These are phyloP conservation scores for Carex parvula DNA, from an alignment of 176 grass and related monocot genomes.

Conservation along the genomic window DNA sequence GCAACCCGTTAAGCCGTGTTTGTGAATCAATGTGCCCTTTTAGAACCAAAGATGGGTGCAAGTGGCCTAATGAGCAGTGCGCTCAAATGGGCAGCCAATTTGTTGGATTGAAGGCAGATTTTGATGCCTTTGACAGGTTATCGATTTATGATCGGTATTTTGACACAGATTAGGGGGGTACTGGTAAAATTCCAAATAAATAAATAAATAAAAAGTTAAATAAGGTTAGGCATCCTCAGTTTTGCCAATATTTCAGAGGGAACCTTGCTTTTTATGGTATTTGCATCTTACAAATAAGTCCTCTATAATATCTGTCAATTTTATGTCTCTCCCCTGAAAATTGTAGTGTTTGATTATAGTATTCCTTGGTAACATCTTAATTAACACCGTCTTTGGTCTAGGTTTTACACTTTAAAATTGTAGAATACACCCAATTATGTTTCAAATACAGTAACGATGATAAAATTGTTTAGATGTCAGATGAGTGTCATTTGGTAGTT, in stretches of 20 bases:
- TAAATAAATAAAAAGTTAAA: not conserved
- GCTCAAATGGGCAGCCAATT: constrained; percentile 90
- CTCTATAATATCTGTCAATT: not conserved
- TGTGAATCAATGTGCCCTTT: constrained; percentile 83
- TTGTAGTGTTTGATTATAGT: not conserved
- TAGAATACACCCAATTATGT: not conserved
- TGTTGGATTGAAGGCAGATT: constrained; percentile 88
- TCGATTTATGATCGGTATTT: constrained; percentile 85
- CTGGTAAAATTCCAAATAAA: not conserved
- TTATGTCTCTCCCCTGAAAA: constrained; percentile 13
- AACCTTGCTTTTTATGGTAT: constrained; percentile 18
- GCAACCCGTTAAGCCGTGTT: constrained; percentile 35
- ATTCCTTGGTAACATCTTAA: not conserved
- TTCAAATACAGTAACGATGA: not conserved
- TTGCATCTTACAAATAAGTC: not conserved
- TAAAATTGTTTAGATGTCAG: not conserved
- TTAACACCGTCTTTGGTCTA: constrained; percentile 7
- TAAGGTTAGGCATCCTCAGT: constrained; percentile 3
- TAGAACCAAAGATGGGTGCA: constrained; percentile 69
- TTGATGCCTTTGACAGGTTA: constrained; percentile 85
- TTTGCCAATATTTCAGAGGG: constrained; percentile 5
- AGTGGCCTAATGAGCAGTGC: constrained; percentile 79
- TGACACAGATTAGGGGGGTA: constrained; percentile 47
- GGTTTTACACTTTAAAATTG: constrained; percentile 6
- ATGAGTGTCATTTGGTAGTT: not conserved